Base-by-base conservation (phyloP, 441 rosid species). In the Populus hybrid region DNA sequence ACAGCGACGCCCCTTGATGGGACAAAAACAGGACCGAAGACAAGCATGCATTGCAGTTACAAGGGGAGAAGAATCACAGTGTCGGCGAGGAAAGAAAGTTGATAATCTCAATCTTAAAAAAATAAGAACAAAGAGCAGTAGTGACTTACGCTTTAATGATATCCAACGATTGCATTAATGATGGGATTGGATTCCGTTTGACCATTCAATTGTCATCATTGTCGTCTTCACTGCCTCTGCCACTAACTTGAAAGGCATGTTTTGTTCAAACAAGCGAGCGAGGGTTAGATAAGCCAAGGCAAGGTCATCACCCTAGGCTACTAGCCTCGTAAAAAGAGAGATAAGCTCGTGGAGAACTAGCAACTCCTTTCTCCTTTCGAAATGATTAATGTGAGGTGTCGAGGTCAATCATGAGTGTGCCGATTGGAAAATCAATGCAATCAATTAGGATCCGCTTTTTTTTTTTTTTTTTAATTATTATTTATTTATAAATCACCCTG, bases 131-230 rank as follows among this genome's bases (percentile, higher is more conserved):
- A 67, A 28, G 9, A 16, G 38, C 0, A 67, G 18, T 0, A 6
- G 23, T 9, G 28, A 31, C 24, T 21, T 26, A 16, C 16, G 64
- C 26, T 45, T 45, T 24, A 50, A 26, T 42, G 20, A 23, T 23
- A 12, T 45, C 73, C 9, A 72, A 9, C 7, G 68, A 74, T 69
- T 61, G 35, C 18, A 1, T 1, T 76, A 63, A 76, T 76, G 69
- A 70, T 63, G 69, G 8, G 64, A 63, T 0, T 38, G 29, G 74
- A 76, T 76, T 70, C 74, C 26, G 68, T 76, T 76, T 76, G 79
- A 76, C 69, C 74, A 28, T 20, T 10, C 18, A 21, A 67, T n/a
- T 31, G 29, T n/a, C 23, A 42, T 75, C 5, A 21, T 11, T 18
- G 20, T 4, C 12, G 56, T 4, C 56, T 24, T 45, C 7, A 36